Evolutionary conservation across 2,329 filamentous ascomycete genomes (phyloP), one percentile per base, ranked within the genome.

Genomic region (Penicillium sp.): DNA sequence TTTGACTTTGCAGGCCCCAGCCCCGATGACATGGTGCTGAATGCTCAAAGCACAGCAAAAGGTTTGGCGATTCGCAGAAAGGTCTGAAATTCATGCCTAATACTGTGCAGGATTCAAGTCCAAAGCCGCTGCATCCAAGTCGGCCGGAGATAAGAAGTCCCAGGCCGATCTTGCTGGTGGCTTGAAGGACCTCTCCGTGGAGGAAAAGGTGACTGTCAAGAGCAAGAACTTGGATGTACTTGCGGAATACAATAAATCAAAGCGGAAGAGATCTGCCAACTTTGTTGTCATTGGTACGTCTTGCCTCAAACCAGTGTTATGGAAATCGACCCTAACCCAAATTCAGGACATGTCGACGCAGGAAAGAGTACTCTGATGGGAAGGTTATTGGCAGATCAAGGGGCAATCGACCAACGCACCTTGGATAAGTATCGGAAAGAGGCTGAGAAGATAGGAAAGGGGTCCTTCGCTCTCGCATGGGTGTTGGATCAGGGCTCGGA

Each of bases 321-420:
- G 23, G 9, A 13, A 27, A 10, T 32, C 23, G 8, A 61, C 40
- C 40, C 52, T 61, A 53, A 65, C 47, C 55, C 51, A 3, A 46
- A 64, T 27, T 3, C 23, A 89, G 89, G 93, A 11, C 93, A 98
- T 66, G 93, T 98, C 45, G 93, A 98, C 67, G 91, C 94, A 42
- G 93, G 93, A 42, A 98, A 98, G 70, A 96, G 89, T 66, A 98
- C 93, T 5, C 77, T 98, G 29, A 97, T 98, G 91, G 93, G 91
- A 0, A 83, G 93, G n/a, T 70, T 98, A 23, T 74, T 98, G 4
- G 83, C 91, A 34, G 93, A 98, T 59, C 78, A 95, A 32, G 86
- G 90, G 49, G 86, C 90, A 22, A 83, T 98, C 6, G 87, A 95
- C 56, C 82, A 95, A 63, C 78, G 90, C 49, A 91, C 90, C 0